Conservation (phyloP, 495 filamentous ascomycete species). For the Aspergillus ellipticus region DNA sequence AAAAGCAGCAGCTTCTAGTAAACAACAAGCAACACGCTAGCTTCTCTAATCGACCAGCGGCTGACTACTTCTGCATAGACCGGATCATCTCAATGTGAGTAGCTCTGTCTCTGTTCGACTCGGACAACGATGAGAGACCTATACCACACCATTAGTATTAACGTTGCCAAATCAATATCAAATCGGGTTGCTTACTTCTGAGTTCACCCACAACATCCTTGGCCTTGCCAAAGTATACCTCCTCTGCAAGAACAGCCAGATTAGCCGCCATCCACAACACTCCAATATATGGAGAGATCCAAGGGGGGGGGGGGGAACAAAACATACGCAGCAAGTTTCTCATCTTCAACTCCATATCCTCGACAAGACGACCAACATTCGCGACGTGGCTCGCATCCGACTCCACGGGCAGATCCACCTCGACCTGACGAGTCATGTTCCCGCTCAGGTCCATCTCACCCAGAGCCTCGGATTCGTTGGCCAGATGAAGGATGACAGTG, state of each 20-base stretch:
- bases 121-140: constrained; percentile 76
- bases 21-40: background rate
- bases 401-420: constrained; percentile 83
- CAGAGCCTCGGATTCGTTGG: constrained; percentile 64
- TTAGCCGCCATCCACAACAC: constrained; percentile 10
- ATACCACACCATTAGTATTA: background rate
- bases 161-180: no score
- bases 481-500: constrained; percentile 89
- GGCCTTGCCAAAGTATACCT: constrained; percentile 99
- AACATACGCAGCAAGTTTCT: constrained; percentile 81
- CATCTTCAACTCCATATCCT: constrained; percentile 99
- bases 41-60: background rate
- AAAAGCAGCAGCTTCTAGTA: background rate
- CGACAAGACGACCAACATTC: constrained; percentile 91
- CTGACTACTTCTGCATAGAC: constrained; percentile 39
- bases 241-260: constrained; percentile 48
- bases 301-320: no score
- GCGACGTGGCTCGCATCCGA: constrained; percentile 91
- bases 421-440: constrained; percentile 96
- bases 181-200: constrained; percentile 78
- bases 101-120: constrained; percentile 79
- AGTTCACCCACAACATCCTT: constrained; percentile 99
- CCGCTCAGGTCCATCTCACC: constrained; percentile 91
- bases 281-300: no score
- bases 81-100: constrained; percentile 87